Conservation (phyloP, 2,329 filamentous ascomycete genomes). For the Diaporthe sp. region DNA sequence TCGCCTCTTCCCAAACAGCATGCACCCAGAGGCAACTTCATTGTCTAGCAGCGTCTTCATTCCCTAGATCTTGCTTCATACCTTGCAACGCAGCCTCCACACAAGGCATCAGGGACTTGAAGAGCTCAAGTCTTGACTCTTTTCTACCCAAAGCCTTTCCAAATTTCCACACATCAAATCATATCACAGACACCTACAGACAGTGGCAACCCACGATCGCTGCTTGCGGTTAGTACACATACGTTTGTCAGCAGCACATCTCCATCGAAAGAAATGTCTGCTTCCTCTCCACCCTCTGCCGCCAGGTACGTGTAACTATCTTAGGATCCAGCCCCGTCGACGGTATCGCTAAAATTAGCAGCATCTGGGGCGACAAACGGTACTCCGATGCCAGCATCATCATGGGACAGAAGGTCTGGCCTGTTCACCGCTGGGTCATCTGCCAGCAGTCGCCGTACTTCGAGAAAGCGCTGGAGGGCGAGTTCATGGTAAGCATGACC, state of each 20-base stretch:
- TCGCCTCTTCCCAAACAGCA: background rate
- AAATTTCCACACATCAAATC: background rate
- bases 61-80: too few relatives aligned
- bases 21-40: too few relatives aligned
- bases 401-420: conserved; percentile 29
- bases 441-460: conserved; percentile 22
- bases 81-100: too few relatives aligned
- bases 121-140: background rate
- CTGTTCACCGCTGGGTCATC: conserved; percentile 5
- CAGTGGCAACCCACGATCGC: background rate
- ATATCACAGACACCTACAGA: background rate
- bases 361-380: background rate
- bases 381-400: conserved; percentile 26
- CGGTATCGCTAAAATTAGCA: background rate
- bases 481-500: background rate
- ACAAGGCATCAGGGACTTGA: background rate
- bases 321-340: accelerated
- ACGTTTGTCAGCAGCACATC: background rate
- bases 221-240: background rate
- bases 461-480: conserved; percentile 2
- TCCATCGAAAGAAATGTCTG: background rate
- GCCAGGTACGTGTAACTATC: background rate
- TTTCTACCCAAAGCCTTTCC: background rate
- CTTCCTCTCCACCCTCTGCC: background rate
- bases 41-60: background rate